Percentiles rank a stretch among this genome's conserved stretches.
Evolutionary conservation across 2,329 filamentous ascomycete genomes (phyloP).

Genomic region (Fusarium sp.): DNA sequence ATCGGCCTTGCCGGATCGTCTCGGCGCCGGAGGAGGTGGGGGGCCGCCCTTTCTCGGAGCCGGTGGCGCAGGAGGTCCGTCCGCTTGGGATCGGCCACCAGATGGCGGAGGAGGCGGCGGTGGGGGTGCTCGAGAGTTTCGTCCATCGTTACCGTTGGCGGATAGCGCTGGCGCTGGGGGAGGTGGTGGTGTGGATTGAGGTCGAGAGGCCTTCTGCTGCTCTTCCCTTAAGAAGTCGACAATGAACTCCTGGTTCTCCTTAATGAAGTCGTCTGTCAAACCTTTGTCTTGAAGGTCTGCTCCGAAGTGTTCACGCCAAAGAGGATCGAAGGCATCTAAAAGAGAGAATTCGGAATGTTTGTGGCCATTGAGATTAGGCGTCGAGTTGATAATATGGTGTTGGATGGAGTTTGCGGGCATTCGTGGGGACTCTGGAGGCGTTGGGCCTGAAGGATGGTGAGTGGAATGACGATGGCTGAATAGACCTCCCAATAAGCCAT

Average conservation of each 20-base stretch:
- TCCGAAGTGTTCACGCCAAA: conserved; percentile 74
- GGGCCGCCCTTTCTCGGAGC: conserved; percentile 46
- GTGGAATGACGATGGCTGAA: conserved; percentile 72
- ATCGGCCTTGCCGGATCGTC: conserved; percentile 68
- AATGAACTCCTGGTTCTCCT: conserved; percentile 76
- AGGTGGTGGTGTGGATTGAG: conserved; percentile 42
- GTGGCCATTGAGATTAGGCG: conserved; percentile 60
- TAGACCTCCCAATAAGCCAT: conserved; percentile 68
- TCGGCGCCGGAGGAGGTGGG: conserved; percentile 60
- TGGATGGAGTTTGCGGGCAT: conserved; percentile 53
- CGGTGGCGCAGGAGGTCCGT: conserved; percentile 48
- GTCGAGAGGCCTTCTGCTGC: conserved; percentile 55
- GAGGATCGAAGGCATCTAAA: conserved; percentile 72
- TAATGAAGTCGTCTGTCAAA: conserved; percentile 74
- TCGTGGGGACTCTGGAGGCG: conserved; percentile 68
- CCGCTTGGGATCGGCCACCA: conserved; percentile 38
- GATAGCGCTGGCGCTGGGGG: conserved; percentile 47
- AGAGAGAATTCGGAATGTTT: conserved; percentile 64
- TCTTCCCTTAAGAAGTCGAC: conserved; percentile 72
- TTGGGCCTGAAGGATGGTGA: conserved; percentile 64
- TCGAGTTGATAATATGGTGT: conserved; percentile 55
- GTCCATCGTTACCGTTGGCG: conserved; percentile 49
- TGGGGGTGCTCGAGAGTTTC: conserved; percentile 52
- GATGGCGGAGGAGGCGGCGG: conserved; percentile 55
- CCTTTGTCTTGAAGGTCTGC: conserved; percentile 72